Base-by-base conservation (phyloP, 345 rosid species). In the Eucalyptus erythrocorys region DNA sequence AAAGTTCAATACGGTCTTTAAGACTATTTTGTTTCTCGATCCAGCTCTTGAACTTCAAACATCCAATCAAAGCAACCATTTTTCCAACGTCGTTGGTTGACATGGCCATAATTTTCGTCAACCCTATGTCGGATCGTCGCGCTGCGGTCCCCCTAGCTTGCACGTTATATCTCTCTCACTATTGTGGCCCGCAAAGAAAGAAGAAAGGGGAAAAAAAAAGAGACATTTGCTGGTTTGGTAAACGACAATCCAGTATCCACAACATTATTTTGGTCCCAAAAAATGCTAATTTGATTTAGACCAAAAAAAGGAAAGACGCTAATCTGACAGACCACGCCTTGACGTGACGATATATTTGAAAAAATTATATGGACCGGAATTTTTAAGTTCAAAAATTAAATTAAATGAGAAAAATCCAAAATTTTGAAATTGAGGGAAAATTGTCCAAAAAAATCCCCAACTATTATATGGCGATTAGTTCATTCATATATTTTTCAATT, bases 401-500 rank as follows among this genome's bases (percentile, higher is more conserved):
- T 66, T 15, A 37, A 32, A 66, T 32, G 17, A 32, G 4, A 34
- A 68, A 32, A 13, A 26, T 59, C 15, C n/a, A 59, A 21, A 59
- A 26, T 0, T 13, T 61, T 4, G 21, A 61, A 66, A 66, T 8
- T 21, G 76, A 32, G 21, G 6, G 0, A 66, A 16, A 66, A n/a
- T n/a, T 66, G 0, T n/a, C 34, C 3, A 32, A 66, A 30, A 13
- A 30, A 13, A 64, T n/a, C 57, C 57, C 10, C 7, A 51, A 51
- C 5, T 64, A n/a, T n/a, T 14, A 15, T 64, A 26, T 10, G 30
- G 6, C 1, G 0, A 6, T 9, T 1, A 24, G 1, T 24, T 55
- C 3, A 0, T 1, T 55, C 3, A 22, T 55, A 55, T 24, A 2
- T 24, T 22, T 55, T 55, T 24, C 6, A 64, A 64, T 64, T 15